phyloP scores from a whole-genome alignment of 1,284 basidiomycete species.

The Amylostereum areolatum region DNA sequence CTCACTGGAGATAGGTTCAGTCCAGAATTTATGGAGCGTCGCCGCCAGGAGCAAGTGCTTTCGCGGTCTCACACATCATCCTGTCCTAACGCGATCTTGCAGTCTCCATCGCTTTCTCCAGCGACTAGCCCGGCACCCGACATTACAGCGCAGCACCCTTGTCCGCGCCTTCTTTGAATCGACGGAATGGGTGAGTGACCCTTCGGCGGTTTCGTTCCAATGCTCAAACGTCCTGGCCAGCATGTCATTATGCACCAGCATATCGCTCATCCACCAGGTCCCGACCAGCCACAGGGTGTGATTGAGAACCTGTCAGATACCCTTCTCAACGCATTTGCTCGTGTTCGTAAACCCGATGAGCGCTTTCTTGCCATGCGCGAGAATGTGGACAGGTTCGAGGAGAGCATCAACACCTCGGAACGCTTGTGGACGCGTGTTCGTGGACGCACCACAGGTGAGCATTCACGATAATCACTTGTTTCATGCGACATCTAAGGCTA shows the following conservation, averaged over 20 bases:
- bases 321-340: constrained; percentile 90
- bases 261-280: constrained; percentile 79
- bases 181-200: constrained; percentile 85
- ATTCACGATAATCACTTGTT: constrained; percentile 14
- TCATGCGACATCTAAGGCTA: constrained; percentile 58
- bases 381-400: constrained; percentile 91
- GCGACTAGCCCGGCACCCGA: constrained; percentile 88
- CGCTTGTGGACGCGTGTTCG: constrained; percentile 73
- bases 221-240: constrained; percentile 32
- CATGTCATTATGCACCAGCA: constrained; percentile 96
- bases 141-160: constrained; percentile 86
- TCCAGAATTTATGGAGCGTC: constrained; percentile 91
- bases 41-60: constrained; percentile 76
- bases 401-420: constrained; percentile 78
- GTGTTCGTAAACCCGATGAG: constrained; percentile 94
- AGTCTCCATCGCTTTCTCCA: constrained; percentile 93
- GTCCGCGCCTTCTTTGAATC: constrained; percentile 92
- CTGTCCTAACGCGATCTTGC: constrained; percentile 6
- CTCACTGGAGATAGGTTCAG: constrained; percentile 97
- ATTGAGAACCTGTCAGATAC: constrained; percentile 95
- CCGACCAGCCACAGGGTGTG: constrained; percentile 74
- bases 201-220: neutral
- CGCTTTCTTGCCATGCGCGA: constrained; percentile 91
- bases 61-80: constrained; percentile 6
- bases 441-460: constrained; percentile 83